Evolutionary conservation across 768 basidiomycete genomes (phyloP), one percentile per base, ranked within the genome.

Genomic region (Lactarius sp.): DNA sequence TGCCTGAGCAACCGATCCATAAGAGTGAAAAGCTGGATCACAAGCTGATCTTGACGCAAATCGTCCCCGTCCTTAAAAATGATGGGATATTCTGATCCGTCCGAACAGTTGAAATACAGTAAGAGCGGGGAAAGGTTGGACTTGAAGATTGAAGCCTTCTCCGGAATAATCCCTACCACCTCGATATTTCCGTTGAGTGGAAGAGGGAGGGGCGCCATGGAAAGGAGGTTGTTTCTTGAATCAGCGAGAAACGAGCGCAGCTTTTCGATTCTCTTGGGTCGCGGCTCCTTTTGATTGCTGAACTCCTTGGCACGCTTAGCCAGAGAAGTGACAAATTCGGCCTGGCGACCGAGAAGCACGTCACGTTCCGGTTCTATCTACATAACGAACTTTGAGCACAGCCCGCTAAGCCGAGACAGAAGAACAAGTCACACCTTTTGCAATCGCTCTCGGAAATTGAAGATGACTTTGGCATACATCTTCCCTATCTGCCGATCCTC

Each of bases 41-140:
- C 95, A 42, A 99, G 84, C 73, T 99, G 97, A 72, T 99, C 97
- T 74, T 99, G 97, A 22, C 97, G 87, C 81, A 98, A 88, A 72
- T 99, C 97, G 72, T 98, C 97, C 14, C 97, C 97, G 69, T 98
- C 95, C 75, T 98, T 99, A 82, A 98, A 98, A 64, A 99, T 98
- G 56, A 98, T 83, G 0, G 95, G 91, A 74, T 90, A 98, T 71
- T 94, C 91, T 16, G 85, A 82, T 10, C 90, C 87, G 61, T 92
- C 89, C 10, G 85, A 79, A 68, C 90, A 90, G 69, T 92, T 87
- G 75, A 98, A 96, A 74, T 90, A 93, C 18, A 99, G 79, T 20
- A 96, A 80, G 57, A 99, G 80, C 0, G 97, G 97, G 70, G 86
- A 93, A 59, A 98, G 85, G 72, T 95, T 98, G 51, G 94, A 97